A percentile compares a stretch with the other conserved stretches of the same genome.
These are phyloP conservation scores for Pycnococcus provasolii DNA, from an alignment of 139 green algal species.

Conservation along the genomic window DNA sequence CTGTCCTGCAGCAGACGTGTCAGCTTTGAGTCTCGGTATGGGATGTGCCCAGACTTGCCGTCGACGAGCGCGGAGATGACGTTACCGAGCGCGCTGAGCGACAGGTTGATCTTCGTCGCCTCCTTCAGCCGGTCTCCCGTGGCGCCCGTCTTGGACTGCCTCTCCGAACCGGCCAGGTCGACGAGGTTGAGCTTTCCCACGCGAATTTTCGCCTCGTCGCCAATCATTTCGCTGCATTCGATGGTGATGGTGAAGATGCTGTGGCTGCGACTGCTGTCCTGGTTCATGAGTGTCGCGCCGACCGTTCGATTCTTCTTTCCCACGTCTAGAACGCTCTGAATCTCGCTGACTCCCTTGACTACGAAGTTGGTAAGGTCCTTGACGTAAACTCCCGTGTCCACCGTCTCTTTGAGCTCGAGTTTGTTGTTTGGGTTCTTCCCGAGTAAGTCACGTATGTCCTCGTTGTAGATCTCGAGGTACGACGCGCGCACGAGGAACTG, in stretches of 20 bases:
- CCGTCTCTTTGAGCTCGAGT: slow-evolving; percentile 64
- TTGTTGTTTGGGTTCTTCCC: slow-evolving; percentile 45
- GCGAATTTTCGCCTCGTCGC: slow-evolving; percentile 43
- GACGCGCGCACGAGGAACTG: slow-evolving; percentile 65
- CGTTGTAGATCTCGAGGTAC: slow-evolving; percentile 83
- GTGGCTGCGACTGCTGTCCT: slow-evolving; percentile 47
- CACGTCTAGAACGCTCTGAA: slow-evolving; percentile 64
- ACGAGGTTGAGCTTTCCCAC: slow-evolving; percentile 81
- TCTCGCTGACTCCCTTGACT: slow-evolving; percentile 62
- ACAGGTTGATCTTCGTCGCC: slow-evolving; percentile 74
- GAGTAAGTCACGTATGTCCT: slow-evolving; percentile 60
- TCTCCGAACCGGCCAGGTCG: slow-evolving; percentile 71
- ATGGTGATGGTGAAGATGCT: slow-evolving; percentile 80
- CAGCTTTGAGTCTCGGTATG: slow-evolving; percentile 32
- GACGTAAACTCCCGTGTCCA: slow-evolving; percentile 62
- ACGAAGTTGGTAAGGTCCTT: slow-evolving; percentile 68
- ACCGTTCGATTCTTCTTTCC: slow-evolving; percentile 64
- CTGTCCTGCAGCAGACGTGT: slow-evolving; percentile 51
- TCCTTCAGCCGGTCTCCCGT: slow-evolving; percentile 38
- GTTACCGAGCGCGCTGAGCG: slow-evolving; percentile 60
- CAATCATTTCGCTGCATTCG: slow-evolving; percentile 43
- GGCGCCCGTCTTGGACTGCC: slow-evolving; percentile 42
- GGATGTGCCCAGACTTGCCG: slow-evolving; percentile 39
- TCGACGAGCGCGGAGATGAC: slow-evolving; percentile 62
- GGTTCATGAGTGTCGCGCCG: slow-evolving; percentile 71